A percentile compares a stretch with the other conserved stretches of the same genome.
These are phyloP conservation scores for Saccharum spontaneum DNA, from an alignment of 176 grass and related monocot species.

Conservation along the genomic window DNA sequence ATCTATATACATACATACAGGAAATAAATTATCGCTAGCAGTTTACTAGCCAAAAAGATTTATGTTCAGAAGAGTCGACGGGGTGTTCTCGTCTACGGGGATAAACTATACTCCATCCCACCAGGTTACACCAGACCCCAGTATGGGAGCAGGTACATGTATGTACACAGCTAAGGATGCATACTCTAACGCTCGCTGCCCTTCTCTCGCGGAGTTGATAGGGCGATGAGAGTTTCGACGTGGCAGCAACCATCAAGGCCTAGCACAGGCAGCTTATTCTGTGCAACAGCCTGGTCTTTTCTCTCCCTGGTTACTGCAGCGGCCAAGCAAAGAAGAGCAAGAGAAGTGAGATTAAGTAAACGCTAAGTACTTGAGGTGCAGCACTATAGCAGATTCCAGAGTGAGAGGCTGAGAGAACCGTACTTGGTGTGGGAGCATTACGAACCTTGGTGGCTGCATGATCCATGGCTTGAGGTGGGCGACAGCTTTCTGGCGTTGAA, in stretches of 20 bases:
- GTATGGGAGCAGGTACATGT: neutral
- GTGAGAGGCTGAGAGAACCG: neutral
- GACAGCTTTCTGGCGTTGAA: neutral
- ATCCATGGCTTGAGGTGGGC: neutral
- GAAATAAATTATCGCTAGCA: neutral
- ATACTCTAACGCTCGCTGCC: neutral
- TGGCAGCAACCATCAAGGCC: neutral
- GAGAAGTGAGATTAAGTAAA: too few species aligned
- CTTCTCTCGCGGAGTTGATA: conserved; percentile 43
- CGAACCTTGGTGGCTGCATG: neutral
- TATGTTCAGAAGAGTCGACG: neutral
- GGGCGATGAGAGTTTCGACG: conserved; percentile 26
- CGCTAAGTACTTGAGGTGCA: neutral
- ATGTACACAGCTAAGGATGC: neutral
- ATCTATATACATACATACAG: neutral
- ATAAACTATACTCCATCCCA: neutral
- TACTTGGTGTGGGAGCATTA: conserved; percentile 26
- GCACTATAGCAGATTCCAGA: neutral
- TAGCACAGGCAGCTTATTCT: neutral
- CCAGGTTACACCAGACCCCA: neutral
- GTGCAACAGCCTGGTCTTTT: neutral
- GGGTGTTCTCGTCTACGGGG: too few species aligned
- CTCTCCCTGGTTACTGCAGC: neutral
- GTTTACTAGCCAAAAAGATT: neutral
- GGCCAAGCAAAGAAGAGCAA: neutral